Evolutionary conservation across 345 rosid genomes (phyloP), one percentile per base, ranked within the genome.

Genomic region (Citrus maxima): DNA sequence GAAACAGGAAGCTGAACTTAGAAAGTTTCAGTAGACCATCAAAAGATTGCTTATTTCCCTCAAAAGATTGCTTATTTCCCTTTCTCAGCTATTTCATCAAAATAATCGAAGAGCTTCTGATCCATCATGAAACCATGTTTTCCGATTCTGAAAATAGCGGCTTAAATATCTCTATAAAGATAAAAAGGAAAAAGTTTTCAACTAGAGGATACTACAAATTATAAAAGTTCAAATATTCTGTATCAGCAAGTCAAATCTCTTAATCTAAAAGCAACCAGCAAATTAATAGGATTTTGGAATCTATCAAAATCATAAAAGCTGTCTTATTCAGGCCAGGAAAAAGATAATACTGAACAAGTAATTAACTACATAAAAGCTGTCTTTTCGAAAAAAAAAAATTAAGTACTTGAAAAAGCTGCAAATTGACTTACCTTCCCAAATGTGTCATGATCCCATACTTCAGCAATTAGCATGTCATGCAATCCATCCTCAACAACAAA

Each of bases 401-500:
- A 32, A 32, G 34, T 5, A 34, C 35, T 56, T 27, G 61, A 75
- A 51, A 73, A 60, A 59, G 21, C 24, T 19, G 51, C 74, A 78
- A 65, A 63, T 6, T n/a, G 9, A 28, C 35, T 77, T 89, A 97
- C 99, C 98, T 97, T 97, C 81, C 99, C 98, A 80, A 94, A 97
- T 60, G 99, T 92, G 87, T 97, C 99, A 54, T 97, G 98, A 84
- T 97, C 99, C 87, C 88, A 94, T 30, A 97, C 87, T 90, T 97
- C 99, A 63, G 88, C 84, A 58, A 97, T 89, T 74, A 97, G 92
- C 99, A 97, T 92, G 66, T 97, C 99, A 76, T 97, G 99, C 60
- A 94, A 86, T 77, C 98, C 99, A 61, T 94, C 98, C 88, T 97
- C 99, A 24, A 97, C 95, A 65, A 97, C 97, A 68, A 97, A 94